Evolutionary conservation across 805 yeast species (phyloP).

Genomic region (Monosporozyma yasuniensis): DNA sequence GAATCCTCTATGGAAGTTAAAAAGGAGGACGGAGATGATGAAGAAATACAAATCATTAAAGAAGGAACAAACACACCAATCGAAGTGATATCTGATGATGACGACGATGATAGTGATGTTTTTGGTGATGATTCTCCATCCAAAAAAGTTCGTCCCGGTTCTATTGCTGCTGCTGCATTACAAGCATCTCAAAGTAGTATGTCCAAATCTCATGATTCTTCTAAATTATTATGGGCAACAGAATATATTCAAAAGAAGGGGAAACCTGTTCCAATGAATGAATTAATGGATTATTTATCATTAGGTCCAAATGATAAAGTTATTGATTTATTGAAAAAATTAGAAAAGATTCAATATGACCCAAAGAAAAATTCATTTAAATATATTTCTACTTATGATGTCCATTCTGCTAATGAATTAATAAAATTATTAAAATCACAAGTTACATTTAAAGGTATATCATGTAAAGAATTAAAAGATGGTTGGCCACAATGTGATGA

Average conservation of each 20-base stretch:
- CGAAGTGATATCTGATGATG: constrained; percentile 11
- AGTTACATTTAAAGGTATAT: constrained; percentile 77
- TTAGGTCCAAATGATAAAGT: constrained; percentile 50
- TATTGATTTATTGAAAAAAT: constrained; percentile 60
- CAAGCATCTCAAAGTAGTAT: constrained; percentile 24
- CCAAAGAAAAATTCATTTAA: constrained; percentile 57
- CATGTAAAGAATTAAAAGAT: constrained; percentile 62
- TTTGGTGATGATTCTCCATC: constrained; percentile 19
- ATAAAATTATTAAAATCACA: constrained; percentile 66
- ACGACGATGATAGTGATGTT: constrained; percentile 13
- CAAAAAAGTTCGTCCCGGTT: constrained; percentile 27
- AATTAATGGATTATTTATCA: constrained; percentile 58
- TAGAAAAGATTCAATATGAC: constrained; percentile 69
- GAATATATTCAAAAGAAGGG: constrained; percentile 73
- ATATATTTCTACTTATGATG: constrained; percentile 83
- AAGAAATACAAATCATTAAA: constrained; percentile 8
- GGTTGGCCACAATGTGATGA: constrained; percentile 91
- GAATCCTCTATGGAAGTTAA: background rate
- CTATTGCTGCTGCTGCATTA: constrained; percentile 26
- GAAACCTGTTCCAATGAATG: constrained; percentile 55
- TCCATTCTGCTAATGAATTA: constrained; percentile 70
- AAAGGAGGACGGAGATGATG: constrained; percentile 10
- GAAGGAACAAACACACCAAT: constrained; percentile 2
- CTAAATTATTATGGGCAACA: constrained; percentile 83
- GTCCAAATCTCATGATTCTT: constrained; percentile 52